Evolutionary conservation across 2,329 filamentous ascomycete genomes (phyloP).

Genomic region (Teratosphaeriaceae sp.): DNA sequence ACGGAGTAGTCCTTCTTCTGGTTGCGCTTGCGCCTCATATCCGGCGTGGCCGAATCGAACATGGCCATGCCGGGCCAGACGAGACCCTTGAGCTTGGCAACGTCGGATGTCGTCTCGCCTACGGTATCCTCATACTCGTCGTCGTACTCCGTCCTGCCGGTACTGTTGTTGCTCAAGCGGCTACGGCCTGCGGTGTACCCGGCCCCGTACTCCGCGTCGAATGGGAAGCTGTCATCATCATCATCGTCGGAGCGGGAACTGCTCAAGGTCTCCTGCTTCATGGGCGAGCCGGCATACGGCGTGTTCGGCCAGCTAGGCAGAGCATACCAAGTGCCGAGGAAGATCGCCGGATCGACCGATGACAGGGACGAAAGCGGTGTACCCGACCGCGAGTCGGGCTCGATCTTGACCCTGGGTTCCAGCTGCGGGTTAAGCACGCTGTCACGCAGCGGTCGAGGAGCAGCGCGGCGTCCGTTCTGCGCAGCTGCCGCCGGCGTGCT

Average conservation of each 20-base stretch:
- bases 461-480: conserved; percentile 5
- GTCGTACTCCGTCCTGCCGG: conserved; percentile 9
- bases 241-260: conserved; percentile 10
- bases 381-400: conserved; percentile 21
- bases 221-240: conserved; percentile 9
- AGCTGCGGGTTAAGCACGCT: conserved; percentile 27
- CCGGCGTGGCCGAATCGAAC: conserved; percentile 71
- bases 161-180: conserved; percentile 8
- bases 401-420: conserved; percentile 18
- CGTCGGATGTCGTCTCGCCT: conserved; percentile 24
- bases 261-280: conserved; percentile 23
- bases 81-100: conserved; percentile 60
- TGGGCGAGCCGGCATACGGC: conserved; percentile 10
- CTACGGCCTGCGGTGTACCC: not conserved
- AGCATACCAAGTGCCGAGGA: conserved; percentile 21
- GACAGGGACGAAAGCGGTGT: conserved; percentile 18
- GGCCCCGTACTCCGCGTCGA: conserved; percentile 3
- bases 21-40: conserved; percentile 68
- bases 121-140: conserved; percentile 13
- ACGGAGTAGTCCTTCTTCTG: conserved; percentile 71
- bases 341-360: conserved; percentile 9
- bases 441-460: conserved; percentile 16
- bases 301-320: conserved; percentile 28
- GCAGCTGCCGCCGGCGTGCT: conserved; percentile 15
- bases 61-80: conserved; percentile 71